Percentiles rank a stretch among this genome's conserved stretches.
Evolutionary conservation across 495 filamentous ascomycete genomes (phyloP).

Genomic region (Penicilliopsis zonata): DNA sequence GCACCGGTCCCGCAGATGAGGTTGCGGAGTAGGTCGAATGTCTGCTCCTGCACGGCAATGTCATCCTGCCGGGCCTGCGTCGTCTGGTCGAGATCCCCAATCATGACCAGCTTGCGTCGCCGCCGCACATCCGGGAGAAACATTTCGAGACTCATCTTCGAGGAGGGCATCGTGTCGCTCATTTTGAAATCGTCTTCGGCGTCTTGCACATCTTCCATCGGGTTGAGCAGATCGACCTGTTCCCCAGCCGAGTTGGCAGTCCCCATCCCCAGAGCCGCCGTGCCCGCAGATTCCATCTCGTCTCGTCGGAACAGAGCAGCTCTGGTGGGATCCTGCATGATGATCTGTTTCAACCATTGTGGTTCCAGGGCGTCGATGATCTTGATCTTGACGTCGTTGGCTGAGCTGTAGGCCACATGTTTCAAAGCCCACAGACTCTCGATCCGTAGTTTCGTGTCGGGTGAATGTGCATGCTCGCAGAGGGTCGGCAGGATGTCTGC

Average conservation of each 20-base stretch:
- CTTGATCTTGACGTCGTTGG: slow-evolving; percentile 57
- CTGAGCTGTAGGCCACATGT: slow-evolving; percentile 60
- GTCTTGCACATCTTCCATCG: slow-evolving; percentile 40
- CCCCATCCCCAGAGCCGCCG: slow-evolving; percentile 36
- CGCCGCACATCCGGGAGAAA: slow-evolving; percentile 27
- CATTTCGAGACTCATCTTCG: slow-evolving; percentile 29
- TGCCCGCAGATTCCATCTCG: slow-evolving; percentile 26
- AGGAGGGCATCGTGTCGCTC: slow-evolving; percentile 34
- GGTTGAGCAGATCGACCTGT: slow-evolving; percentile 54
- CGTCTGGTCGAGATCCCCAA: slow-evolving; percentile 34
- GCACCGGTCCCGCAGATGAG: slow-evolving; percentile 60
- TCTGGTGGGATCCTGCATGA: slow-evolving; percentile 37
- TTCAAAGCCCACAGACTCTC: slow-evolving; percentile 90
- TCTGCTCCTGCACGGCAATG: slow-evolving; percentile 79
- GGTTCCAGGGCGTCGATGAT: slow-evolving; percentile 66
- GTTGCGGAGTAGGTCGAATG: slow-evolving; percentile 77
- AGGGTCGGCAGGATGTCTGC: slow-evolving; percentile 66
- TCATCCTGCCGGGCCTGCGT: slow-evolving; percentile 60
- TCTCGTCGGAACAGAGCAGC: slow-evolving; percentile 19
- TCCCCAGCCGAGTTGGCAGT: slow-evolving; percentile 55
- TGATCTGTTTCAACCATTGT: slow-evolving; percentile 67
- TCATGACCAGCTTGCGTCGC: slow-evolving; percentile 33
- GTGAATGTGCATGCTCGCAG: slow-evolving; percentile 73
- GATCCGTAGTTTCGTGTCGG: slow-evolving; percentile 57
- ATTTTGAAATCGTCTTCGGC: slow-evolving; percentile 58